These are phyloP conservation scores for Fragosphaeria purpurea DNA, from an alignment of 2,329 filamentous ascomycete species.

Conservation along the genomic window DNA sequence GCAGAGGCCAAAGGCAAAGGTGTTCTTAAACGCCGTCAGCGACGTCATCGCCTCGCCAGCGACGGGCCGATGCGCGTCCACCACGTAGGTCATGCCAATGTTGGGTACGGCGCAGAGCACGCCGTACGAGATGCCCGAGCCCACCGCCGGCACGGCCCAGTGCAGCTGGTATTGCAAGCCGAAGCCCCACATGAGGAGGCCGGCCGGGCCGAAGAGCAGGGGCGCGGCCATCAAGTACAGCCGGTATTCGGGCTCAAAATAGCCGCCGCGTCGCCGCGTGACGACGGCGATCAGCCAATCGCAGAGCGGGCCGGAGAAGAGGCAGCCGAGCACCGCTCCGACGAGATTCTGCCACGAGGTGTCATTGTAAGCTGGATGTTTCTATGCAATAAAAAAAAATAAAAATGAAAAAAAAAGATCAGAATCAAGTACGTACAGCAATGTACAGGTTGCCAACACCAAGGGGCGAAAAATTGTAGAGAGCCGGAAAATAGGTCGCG, in stretches of 20 bases:
- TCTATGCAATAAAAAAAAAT: no score
- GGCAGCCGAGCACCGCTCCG: background rate
- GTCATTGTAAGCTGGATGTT: no score
- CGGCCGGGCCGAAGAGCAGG: background rate
- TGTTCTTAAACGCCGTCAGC: background rate
- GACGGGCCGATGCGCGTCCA: background rate
- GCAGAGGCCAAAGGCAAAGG: background rate
- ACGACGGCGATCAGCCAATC: background rate
- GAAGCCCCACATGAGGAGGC: background rate
- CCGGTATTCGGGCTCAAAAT: background rate
- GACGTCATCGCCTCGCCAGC: background rate
- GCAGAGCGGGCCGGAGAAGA: background rate
- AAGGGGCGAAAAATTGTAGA: background rate
- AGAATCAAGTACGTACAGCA: background rate
- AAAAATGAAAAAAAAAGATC: no score
- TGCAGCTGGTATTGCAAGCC: background rate
- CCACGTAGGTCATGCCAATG: background rate
- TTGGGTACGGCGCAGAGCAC: background rate
- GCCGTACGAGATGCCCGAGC: background rate
- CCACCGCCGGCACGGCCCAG: background rate
- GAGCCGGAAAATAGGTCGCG: background rate
- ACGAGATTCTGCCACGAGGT: background rate
- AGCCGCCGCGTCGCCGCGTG: background rate
- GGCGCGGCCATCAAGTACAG: background rate
- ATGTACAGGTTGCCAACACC: background rate